A percentile compares a stretch with the other conserved stretches of the same genome.
Evolutionary conservation across 2,329 filamentous ascomycete species (phyloP).

Genomic region (Apiospora koreana): DNA sequence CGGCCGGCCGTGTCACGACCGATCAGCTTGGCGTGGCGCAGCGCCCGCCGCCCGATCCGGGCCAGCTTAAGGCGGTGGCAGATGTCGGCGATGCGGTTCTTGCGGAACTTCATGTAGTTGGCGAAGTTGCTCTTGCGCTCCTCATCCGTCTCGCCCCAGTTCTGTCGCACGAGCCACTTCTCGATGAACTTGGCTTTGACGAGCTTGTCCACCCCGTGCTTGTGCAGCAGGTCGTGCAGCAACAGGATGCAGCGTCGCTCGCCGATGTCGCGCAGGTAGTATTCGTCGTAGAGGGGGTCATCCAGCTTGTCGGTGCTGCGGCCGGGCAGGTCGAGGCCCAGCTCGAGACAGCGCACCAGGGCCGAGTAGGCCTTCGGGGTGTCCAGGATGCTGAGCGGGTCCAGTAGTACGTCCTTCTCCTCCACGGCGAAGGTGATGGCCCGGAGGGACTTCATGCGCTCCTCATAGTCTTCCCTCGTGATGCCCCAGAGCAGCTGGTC

Average conservation of each 20-base stretch:
- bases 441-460: constrained; percentile 57
- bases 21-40: constrained; percentile 51
- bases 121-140: constrained; percentile 56
- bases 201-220: constrained; percentile 58
- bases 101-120: constrained; percentile 49
- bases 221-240: constrained; percentile 58
- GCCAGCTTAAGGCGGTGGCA: constrained; percentile 50
- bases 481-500: constrained; percentile 58
- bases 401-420: constrained; percentile 36
- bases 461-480: constrained; percentile 58
- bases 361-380: constrained; percentile 54
- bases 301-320: constrained; percentile 47
- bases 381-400: constrained; percentile 49
- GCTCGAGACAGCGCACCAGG: constrained; percentile 60
- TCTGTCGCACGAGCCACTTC: constrained; percentile 73
- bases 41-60: constrained; percentile 51
- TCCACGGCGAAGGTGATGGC: constrained; percentile 58
- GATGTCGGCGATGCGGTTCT: constrained; percentile 56
- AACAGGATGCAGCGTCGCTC: constrained; percentile 63
- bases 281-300: constrained; percentile 63
- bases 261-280: constrained; percentile 60
- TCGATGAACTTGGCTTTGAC: constrained; percentile 67
- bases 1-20: constrained; percentile 31
- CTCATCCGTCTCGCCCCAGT: constrained; percentile 61
- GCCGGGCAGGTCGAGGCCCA: constrained; percentile 51